Conservation (phyloP, 2,329 filamentous ascomycete species). For the Trichoderma semiorbis region DNA sequence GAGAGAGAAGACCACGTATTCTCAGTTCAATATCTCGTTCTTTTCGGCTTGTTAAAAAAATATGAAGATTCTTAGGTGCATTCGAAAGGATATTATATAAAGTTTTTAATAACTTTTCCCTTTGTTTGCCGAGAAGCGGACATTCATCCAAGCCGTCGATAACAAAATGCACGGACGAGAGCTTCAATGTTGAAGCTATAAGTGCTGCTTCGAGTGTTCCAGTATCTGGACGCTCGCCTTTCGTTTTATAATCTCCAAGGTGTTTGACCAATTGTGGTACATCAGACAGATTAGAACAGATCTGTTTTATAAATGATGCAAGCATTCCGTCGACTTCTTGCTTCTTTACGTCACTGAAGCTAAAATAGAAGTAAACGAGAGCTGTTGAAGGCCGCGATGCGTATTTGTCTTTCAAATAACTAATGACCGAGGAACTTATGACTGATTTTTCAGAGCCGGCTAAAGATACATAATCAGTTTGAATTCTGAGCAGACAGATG, state of each 20-base stretch:
- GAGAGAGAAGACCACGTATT: neutral
- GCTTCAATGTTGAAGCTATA: neutral
- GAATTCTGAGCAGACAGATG: accelerated
- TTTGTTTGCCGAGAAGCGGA: neutral
- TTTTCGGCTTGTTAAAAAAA: neutral
- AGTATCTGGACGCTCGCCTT: neutral
- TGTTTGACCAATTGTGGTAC: neutral
- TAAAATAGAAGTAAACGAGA: neutral
- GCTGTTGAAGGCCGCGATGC: neutral
- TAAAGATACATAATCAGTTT: neutral
- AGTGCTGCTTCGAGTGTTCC: neutral
- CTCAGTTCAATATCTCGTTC: accelerated
- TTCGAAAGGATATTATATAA: neutral
- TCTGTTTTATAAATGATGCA: neutral
- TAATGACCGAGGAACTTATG: neutral
- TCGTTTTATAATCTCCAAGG: neutral
- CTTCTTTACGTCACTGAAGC: neutral
- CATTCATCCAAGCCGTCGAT: neutral
- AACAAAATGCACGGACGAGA: neutral
- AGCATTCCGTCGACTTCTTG: neutral
- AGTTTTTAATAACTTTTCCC: neutral
- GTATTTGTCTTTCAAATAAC: neutral
- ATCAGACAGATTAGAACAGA: neutral
- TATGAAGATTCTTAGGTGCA: neutral
- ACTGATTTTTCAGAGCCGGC: neutral